A percentile compares a stretch with the other conserved stretches of the same genome.
Evolutionary conservation across 2,329 filamentous ascomycete genomes (phyloP).

Genomic region (Ilyonectria sp.): DNA sequence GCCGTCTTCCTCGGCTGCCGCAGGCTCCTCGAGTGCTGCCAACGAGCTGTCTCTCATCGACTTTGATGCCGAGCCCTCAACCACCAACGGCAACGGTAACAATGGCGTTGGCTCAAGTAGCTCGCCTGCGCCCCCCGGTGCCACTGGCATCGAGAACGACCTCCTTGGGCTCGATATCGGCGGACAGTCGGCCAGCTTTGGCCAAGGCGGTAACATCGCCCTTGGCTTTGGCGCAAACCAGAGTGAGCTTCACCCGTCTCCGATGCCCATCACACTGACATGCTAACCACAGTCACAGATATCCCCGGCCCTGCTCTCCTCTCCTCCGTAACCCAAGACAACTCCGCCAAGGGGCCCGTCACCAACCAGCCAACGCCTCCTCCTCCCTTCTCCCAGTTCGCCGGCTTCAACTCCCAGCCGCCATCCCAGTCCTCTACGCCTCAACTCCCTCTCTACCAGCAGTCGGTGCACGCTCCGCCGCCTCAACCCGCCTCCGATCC

Average conservation of each 20-base stretch:
- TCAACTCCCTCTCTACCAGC: slow-evolving; percentile 64
- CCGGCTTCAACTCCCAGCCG: slow-evolving; percentile 68
- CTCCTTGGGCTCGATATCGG: slow-evolving; percentile 89
- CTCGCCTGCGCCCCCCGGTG: slow-evolving; percentile 55
- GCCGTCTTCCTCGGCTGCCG: slow-evolving; percentile 72
- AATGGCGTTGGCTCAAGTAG: slow-evolving; percentile 55
- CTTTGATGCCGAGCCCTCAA: slow-evolving; percentile 78
- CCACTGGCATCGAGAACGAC: slow-evolving; percentile 87
- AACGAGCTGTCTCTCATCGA: slow-evolving; percentile 95
- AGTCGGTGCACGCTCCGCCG: slow-evolving; percentile 63
- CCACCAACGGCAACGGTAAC: slow-evolving; percentile 62
- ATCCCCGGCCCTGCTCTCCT: slow-evolving; percentile 76
- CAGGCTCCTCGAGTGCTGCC: slow-evolving; percentile 61
- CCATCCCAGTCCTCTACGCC: slow-evolving; percentile 69
- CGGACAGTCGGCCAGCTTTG: slow-evolving; percentile 72
- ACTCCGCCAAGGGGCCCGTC: slow-evolving; percentile 65
- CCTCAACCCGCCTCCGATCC: slow-evolving; percentile 63
- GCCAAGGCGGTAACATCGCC: slow-evolving; percentile 85
- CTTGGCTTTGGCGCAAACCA: slow-evolving; percentile 82
- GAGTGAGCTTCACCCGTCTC: slow-evolving; percentile 64
- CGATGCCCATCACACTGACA: neutral
- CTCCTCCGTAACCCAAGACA: slow-evolving; percentile 75
- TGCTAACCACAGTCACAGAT: slow-evolving; percentile 58
- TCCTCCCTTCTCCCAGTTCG: slow-evolving; percentile 67
- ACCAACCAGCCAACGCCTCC: slow-evolving; percentile 56